Percentiles rank a stretch among this genome's conserved stretches.
These are phyloP conservation scores for Colletotrichum chlorophyti DNA, from an alignment of 2,329 filamentous ascomycete genomes.

Conservation along the genomic window DNA sequence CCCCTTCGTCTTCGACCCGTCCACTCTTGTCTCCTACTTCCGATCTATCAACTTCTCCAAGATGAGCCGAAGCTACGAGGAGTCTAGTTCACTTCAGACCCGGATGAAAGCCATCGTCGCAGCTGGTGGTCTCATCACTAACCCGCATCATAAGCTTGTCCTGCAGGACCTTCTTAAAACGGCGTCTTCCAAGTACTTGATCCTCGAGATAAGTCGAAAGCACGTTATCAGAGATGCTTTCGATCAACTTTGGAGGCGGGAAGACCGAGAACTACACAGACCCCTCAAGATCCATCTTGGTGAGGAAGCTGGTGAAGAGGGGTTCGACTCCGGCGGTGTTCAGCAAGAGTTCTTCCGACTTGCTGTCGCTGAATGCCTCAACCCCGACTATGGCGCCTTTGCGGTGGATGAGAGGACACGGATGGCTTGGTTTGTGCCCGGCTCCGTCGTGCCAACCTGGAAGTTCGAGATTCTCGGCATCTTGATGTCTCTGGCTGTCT, in stretches of 20 bases:
- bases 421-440: constrained; percentile 88
- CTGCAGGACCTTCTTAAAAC: constrained; percentile 69
- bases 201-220: constrained; percentile 72
- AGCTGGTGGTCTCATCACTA: constrained; percentile 60
- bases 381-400: constrained; percentile 82
- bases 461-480: constrained; percentile 91
- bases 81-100: constrained; percentile 64
- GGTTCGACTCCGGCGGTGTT: constrained; percentile 91
- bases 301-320: constrained; percentile 82
- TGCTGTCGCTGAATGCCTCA: constrained; percentile 79
- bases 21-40: constrained; percentile 81
- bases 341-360: constrained; percentile 96
- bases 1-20: constrained; percentile 78
- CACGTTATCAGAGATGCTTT: constrained; percentile 77
- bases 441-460: constrained; percentile 82
- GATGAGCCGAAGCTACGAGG: constrained; percentile 83
- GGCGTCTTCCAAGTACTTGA: constrained; percentile 73
- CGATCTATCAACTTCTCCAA: constrained; percentile 84
- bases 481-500: constrained; percentile 87
- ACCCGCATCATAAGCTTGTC: constrained; percentile 64
- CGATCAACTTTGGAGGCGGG: constrained; percentile 87
- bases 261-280: constrained; percentile 80
- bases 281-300: constrained; percentile 90
- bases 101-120: constrained; percentile 63
- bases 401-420: constrained; percentile 76